Base-by-base conservation (phyloP, 1,284 basidiomycete species). In the Melampsora larici-populina region DNA sequence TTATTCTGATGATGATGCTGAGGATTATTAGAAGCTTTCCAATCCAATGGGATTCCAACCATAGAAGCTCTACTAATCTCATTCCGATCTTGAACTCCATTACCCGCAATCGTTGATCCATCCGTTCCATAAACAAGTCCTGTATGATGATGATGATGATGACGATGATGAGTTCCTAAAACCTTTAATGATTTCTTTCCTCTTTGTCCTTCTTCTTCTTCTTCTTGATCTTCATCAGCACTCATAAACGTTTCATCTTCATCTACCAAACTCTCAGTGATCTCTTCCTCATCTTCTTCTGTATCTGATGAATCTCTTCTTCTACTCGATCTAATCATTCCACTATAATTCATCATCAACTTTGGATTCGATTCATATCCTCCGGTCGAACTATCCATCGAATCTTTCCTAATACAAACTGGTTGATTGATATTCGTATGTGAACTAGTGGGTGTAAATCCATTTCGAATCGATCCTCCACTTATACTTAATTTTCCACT, bases 201-300 rank as follows among this genome's bases (percentile, higher is more conserved):
- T n/a, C n/a, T 9, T 36, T 36, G 5, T 36, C 9, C 36, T 36
- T 36, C 36, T 36, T 46, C 43, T 46, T 46, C 43, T 17, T 46
- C 43, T 17, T 11, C 43, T 46, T 46, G 13, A 46, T 46, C 43
- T 21, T 74, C 62, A 17, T 64, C 71, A 26, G 71, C 71, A 43
- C 71, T 74, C 29, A 74, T 62, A 66, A 74, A 74, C 21, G 71
- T 65, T 51, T 24, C 71, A 31, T 31, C 71, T 36, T 74, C 71
- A 74, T 74, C 71, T 11, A n/a, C 51, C 24, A 64, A 74, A 11
- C 31, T 9, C 9, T 18, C 70, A 64, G 36, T 62, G 13, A 31
- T 26, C 26, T 58, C 55, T 82, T 82, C 29, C 80, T 72, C 49
- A 18, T 71, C 60, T 73, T 77, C 36, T 18, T 58, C 17, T 36